Evolutionary conservation across 495 filamentous ascomycete genomes (phyloP).

Genomic region (Neurospora sp.): DNA sequence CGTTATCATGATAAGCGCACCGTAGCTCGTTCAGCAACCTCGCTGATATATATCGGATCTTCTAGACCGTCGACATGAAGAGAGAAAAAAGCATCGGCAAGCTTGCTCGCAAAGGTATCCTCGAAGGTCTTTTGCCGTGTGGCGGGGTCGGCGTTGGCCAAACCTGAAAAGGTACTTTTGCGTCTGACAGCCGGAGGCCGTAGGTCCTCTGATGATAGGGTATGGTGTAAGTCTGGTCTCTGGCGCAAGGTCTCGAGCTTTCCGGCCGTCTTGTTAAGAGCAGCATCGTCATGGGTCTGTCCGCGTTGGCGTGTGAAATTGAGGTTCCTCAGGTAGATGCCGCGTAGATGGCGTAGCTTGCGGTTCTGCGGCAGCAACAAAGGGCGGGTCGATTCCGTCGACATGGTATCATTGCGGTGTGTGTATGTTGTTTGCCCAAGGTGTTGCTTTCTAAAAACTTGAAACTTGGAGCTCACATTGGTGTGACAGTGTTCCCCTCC

Average conservation of each 20-base stretch:
- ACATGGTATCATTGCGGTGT: constrained; percentile 23
- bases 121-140: constrained; percentile 68
- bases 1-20: constrained; percentile 22
- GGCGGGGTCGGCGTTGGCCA: constrained; percentile 55
- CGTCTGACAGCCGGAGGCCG: constrained; percentile 40
- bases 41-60: constrained; percentile 84
- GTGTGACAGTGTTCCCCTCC: not conserved
- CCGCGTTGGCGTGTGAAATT: constrained; percentile 53
- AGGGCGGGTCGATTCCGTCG: constrained; percentile 29
- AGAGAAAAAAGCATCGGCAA: constrained; percentile 86
- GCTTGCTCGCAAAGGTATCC: constrained; percentile 55
- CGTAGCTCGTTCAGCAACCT: constrained; percentile 65
- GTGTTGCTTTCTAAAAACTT: not conserved
- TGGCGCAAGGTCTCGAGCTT: constrained; percentile 58
- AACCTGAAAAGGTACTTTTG: constrained; percentile 50
- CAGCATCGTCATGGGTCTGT: constrained; percentile 78
- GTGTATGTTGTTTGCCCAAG: not conserved
- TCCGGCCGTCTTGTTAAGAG: constrained; percentile 60
- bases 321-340: constrained; percentile 80
- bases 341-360: constrained; percentile 78
- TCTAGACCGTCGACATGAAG: constrained; percentile 56
- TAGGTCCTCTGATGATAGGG: constrained; percentile 63
- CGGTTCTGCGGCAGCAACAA: constrained; percentile 61
- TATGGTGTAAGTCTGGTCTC: constrained; percentile 47
- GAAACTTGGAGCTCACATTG: not conserved